phyloP scores from a whole-genome alignment of 129 eudicot genomes.

The Ambrosia trifida region DNA sequence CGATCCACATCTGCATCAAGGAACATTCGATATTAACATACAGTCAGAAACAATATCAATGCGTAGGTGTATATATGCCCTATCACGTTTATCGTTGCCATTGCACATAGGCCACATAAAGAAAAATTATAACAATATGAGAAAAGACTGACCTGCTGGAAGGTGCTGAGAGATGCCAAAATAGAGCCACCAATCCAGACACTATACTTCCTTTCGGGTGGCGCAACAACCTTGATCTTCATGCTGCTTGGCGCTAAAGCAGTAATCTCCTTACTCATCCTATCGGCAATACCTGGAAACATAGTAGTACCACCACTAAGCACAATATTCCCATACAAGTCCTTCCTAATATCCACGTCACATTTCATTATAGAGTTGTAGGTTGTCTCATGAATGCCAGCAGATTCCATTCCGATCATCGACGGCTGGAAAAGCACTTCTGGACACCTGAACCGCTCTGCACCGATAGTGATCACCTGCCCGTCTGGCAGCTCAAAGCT shows the following conservation, averaged over 20 bases:
- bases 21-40: too few relatives aligned
- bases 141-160: constrained; percentile 88
- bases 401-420: constrained; percentile 71
- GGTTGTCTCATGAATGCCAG: constrained; percentile 68
- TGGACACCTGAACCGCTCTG: constrained; percentile 73
- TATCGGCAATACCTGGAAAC: constrained; percentile 69
- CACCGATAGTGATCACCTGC: constrained; percentile 67
- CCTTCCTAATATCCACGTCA: constrained; percentile 68
- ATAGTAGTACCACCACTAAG: constrained; percentile 74
- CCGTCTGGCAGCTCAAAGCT: constrained; percentile 70
- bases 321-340: constrained; percentile 60
- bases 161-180: constrained; percentile 74
- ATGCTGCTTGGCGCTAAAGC: constrained; percentile 71
- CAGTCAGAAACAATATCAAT: not conserved
- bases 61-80: too few relatives aligned
- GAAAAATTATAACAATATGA: too few relatives aligned
- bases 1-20: constrained; percentile 30
- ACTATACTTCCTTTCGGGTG: constrained; percentile 75
- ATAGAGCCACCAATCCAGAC: constrained; percentile 77
- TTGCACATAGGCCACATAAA: too few relatives aligned
- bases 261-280: constrained; percentile 73
- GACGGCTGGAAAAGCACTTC: constrained; percentile 75
- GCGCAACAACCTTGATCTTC: constrained; percentile 75
- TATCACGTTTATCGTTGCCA: too few relatives aligned
- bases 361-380: constrained; percentile 73